A percentile compares a stretch with the other conserved stretches of the same genome.
Conservation (phyloP, 805 yeast species). For the Metschnikowia cerradonensis region DNA sequence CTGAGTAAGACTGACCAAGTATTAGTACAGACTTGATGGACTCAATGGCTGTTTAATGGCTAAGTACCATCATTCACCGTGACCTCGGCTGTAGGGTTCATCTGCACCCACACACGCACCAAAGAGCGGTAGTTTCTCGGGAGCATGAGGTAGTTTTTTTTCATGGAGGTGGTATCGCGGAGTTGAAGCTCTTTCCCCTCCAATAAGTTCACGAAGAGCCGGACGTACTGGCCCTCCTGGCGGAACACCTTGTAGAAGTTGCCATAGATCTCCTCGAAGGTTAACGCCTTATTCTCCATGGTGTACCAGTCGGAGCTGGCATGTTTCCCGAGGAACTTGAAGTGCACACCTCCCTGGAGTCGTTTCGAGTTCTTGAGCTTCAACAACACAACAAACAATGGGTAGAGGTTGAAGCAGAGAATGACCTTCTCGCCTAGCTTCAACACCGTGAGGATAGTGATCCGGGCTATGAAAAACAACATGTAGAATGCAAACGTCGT, state of each 20-base stretch:
- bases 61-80: neutral
- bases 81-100: neutral
- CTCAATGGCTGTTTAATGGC: neutral
- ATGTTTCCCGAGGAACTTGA: conserved; percentile 21
- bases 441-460: conserved; percentile 45
- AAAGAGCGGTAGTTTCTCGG: conserved; percentile 10
- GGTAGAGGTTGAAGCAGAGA: conserved; percentile 75
- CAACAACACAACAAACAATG: conserved; percentile 76
- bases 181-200: conserved; percentile 14
- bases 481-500: conserved; percentile 83
- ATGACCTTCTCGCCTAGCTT: conserved; percentile 56
- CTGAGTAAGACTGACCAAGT: too few species aligned
- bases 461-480: conserved; percentile 60
- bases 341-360: conserved; percentile 49
- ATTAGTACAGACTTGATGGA: too few species aligned
- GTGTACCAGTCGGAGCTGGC: conserved; percentile 23
- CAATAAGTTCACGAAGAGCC: conserved; percentile 13
- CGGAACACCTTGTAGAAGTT: conserved; percentile 23
- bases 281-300: conserved; percentile 36
- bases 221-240: conserved; percentile 15
- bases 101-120: neutral
- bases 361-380: conserved; percentile 74
- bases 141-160: conserved; percentile 17
- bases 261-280: conserved; percentile 32
- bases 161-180: conserved; percentile 13